A percentile compares a stretch with the other conserved stretches of the same genome.
Evolutionary conservation across 192 early-diverging fungal species (phyloP).

Genomic region (Kickxella alabastrina): DNA sequence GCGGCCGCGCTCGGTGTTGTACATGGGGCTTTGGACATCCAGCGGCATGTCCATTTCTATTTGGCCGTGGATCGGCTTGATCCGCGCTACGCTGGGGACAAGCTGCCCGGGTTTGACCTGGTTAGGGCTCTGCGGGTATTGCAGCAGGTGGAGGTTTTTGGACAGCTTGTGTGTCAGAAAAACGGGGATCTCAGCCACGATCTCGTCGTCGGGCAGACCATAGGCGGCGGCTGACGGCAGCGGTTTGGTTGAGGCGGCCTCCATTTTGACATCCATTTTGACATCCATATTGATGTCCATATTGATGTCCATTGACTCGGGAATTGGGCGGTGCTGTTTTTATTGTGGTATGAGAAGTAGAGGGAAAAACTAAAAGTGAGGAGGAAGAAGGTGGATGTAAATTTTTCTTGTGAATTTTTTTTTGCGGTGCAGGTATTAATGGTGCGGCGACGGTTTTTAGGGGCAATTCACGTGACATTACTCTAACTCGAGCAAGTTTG

Average conservation of each 20-base stretch:
- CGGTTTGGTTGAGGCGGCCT: background rate
- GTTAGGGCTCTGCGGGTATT: conserved; percentile 68
- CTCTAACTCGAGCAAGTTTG: background rate
- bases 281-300: conserved; percentile 5
- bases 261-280: no score
- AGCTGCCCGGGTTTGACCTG: conserved; percentile 44
- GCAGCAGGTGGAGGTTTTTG: conserved; percentile 72
- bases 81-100: conserved; percentile 60
- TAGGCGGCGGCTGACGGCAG: conserved; percentile 25
- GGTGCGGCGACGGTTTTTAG: background rate
- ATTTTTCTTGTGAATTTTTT: background rate
- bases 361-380: background rate
- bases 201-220: conserved; percentile 57
- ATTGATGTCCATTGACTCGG: no score
- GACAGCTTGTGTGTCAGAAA: conserved; percentile 68
- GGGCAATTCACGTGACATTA: background rate
- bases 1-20: conserved; percentile 73
- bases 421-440: no score
- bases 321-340: background rate
- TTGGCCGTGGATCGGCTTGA: conserved; percentile 78
- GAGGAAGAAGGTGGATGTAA: background rate
- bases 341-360: background rate
- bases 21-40: conserved; percentile 66
- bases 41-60: conserved; percentile 84
- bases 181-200: conserved; percentile 75